Evolutionary conservation across 805 yeast genomes (phyloP).

Genomic region (Yarrowia divulgata): DNA sequence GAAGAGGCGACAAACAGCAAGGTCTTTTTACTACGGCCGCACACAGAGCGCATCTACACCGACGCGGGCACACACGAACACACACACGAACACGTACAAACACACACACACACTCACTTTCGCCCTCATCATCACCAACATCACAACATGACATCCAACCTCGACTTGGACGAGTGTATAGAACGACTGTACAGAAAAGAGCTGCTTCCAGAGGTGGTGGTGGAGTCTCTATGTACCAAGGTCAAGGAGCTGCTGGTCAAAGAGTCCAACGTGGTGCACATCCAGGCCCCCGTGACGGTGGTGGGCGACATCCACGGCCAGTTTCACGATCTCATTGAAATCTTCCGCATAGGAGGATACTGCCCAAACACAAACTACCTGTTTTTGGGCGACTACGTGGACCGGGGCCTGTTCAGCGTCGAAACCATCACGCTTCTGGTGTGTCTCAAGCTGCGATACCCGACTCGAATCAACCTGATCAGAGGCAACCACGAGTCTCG

Average conservation of each 20-base stretch:
- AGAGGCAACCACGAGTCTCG: constrained; percentile 97
- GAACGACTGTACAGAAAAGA: constrained; percentile 69
- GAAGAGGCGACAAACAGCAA: not conserved
- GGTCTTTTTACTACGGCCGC: too few species aligned
- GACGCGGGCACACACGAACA: not conserved
- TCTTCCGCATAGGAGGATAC: constrained; percentile 90
- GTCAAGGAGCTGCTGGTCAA: constrained; percentile 78
- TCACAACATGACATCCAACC: constrained; percentile 10
- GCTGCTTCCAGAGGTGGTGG: constrained; percentile 72
- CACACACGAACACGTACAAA: not conserved
- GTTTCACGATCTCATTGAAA: constrained; percentile 90
- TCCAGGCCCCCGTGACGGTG: constrained; percentile 86
- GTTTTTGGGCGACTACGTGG: constrained; percentile 95
- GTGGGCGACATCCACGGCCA: constrained; percentile 99
- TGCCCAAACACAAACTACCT: constrained; percentile 93
- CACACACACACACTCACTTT: not conserved
- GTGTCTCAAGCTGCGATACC: constrained; percentile 85
- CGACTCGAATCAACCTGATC: constrained; percentile 77
- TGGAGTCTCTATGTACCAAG: constrained; percentile 77
- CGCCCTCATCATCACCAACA: not conserved
- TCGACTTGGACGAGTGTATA: constrained; percentile 67
- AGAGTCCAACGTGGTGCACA: constrained; percentile 86
- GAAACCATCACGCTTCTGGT: constrained; percentile 89
- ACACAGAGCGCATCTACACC: not conserved
- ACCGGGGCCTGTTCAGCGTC: constrained; percentile 90